Evolutionary conservation across 2,329 filamentous ascomycete species (phyloP).

Genomic region (Diaporthe sp.): DNA sequence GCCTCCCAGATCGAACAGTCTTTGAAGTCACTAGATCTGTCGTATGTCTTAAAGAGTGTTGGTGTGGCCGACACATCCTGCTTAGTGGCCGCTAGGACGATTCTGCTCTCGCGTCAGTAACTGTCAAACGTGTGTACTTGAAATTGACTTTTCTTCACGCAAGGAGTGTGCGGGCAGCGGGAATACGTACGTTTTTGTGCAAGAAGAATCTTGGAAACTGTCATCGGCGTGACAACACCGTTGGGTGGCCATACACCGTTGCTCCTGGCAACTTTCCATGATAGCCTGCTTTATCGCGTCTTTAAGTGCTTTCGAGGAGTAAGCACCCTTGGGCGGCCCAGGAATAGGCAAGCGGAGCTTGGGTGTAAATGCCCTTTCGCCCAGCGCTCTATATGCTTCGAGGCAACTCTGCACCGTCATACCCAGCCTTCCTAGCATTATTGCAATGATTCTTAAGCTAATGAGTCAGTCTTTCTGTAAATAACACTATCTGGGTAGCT

Average conservation of each 20-base stretch:
- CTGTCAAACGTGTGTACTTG: slow-evolving; percentile 4
- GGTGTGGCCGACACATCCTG: slow-evolving; percentile 45
- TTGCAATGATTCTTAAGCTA: slow-evolving; percentile 44
- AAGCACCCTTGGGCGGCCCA: slow-evolving; percentile 40
- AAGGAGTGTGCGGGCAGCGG: too few species aligned
- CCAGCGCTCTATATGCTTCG: slow-evolving; percentile 38
- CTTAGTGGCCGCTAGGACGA: slow-evolving; percentile 47
- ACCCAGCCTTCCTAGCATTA: slow-evolving; percentile 46
- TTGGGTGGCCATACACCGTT: slow-evolving; percentile 12
- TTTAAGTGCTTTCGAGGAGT: slow-evolving; percentile 45
- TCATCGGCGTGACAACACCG: not conserved
- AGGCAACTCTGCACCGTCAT: slow-evolving; percentile 46
- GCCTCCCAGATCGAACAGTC: slow-evolving; percentile 48
- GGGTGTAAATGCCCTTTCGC: slow-evolving; percentile 42
- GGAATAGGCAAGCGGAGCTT: slow-evolving; percentile 39
- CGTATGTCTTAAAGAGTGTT: slow-evolving; percentile 46
- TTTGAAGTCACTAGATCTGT: slow-evolving; percentile 39
- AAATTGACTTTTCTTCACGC: too few species aligned
- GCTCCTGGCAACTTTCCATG: not conserved
- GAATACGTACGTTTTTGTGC: slow-evolving; percentile 44
- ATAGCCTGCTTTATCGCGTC: slow-evolving; percentile 42
- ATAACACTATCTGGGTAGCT: not conserved
- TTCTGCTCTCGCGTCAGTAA: slow-evolving; percentile 31
- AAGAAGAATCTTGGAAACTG: slow-evolving; percentile 42
- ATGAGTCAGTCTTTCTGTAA: not conserved